Conservation (phyloP, 352 stramenopile species). For the Globisporangium spinosum region DNA sequence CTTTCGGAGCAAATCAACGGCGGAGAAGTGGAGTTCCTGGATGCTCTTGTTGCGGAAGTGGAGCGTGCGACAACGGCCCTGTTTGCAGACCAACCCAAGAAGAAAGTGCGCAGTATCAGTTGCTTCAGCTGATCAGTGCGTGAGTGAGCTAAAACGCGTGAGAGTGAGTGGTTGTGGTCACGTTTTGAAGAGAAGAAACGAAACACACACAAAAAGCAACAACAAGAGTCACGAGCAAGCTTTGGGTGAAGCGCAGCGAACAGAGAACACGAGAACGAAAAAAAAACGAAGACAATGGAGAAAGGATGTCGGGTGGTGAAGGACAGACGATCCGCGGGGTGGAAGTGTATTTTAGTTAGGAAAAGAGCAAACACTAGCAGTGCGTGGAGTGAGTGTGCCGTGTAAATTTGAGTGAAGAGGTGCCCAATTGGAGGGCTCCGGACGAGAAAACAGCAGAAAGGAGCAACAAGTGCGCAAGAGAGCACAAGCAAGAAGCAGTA, state of each 20-base stretch:
- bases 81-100: constrained; percentile 70
- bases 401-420: constrained; percentile 7
- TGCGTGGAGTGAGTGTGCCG: background rate
- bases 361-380: background rate
- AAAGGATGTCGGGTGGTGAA: background rate
- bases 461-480: background rate
- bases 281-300: constrained; percentile 11
- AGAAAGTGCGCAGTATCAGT: constrained; percentile 87
- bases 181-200: constrained; percentile 24
- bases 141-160: background rate
- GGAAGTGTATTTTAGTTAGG: constrained; percentile 16
- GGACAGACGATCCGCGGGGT: background rate
- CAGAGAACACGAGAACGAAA: background rate
- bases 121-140: constrained; percentile 61
- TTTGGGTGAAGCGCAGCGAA: background rate
- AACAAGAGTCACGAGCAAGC: background rate
- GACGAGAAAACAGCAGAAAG: background rate
- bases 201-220: constrained; percentile 11
- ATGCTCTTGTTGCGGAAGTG: constrained; percentile 56
- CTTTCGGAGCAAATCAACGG: constrained; percentile 29
- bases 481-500: background rate
- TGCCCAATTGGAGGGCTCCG: background rate
- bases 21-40: constrained; percentile 35
- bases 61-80: constrained; percentile 31
- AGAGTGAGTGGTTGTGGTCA: background rate